Conservation (phyloP, 75 land plant species). For the Pinus albicaulis region DNA sequence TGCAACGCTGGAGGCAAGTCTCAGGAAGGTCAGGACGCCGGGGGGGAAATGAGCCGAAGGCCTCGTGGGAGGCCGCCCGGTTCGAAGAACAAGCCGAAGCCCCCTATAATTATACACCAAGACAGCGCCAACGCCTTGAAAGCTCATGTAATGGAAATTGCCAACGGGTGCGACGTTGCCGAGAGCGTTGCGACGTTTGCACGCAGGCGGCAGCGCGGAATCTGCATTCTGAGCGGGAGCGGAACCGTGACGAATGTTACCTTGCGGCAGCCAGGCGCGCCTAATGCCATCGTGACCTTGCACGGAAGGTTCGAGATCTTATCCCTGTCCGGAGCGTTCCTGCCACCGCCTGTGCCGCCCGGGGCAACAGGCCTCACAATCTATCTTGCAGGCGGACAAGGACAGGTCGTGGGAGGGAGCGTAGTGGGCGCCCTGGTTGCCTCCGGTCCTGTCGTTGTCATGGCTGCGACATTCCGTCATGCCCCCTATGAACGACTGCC, state of each 20-base stretch:
- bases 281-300: slow-evolving; percentile 42
- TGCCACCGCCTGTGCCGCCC: slow-evolving; percentile 19
- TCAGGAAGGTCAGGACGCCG: too few species aligned
- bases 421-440: slow-evolving; percentile 38
- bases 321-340: slow-evolving; percentile 37
- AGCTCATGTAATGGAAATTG: slow-evolving; percentile 33
- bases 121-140: slow-evolving; percentile 45
- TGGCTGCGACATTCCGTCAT: slow-evolving; percentile 32
- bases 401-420: slow-evolving; percentile 42
- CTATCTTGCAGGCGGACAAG: slow-evolving; percentile 31
- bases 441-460: slow-evolving; percentile 37
- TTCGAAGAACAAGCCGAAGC: slow-evolving; percentile 41
- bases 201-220: slow-evolving; percentile 34
- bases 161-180: slow-evolving; percentile 39
- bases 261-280: slow-evolving; percentile 45
- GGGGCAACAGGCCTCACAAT: slow-evolving; percentile 35
- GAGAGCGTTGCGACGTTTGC: slow-evolving; percentile 44
- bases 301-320: slow-evolving; percentile 46
- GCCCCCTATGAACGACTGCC: slow-evolving; percentile 37
- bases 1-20: not conserved
- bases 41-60: not conserved
- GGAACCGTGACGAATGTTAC: slow-evolving; percentile 44
- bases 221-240: slow-evolving; percentile 39
- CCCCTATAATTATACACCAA: slow-evolving; percentile 65
- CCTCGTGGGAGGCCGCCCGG: too few species aligned